Conservation (phyloP, 768 basidiomycete species). For the Kwoniella heveanensis region DNA sequence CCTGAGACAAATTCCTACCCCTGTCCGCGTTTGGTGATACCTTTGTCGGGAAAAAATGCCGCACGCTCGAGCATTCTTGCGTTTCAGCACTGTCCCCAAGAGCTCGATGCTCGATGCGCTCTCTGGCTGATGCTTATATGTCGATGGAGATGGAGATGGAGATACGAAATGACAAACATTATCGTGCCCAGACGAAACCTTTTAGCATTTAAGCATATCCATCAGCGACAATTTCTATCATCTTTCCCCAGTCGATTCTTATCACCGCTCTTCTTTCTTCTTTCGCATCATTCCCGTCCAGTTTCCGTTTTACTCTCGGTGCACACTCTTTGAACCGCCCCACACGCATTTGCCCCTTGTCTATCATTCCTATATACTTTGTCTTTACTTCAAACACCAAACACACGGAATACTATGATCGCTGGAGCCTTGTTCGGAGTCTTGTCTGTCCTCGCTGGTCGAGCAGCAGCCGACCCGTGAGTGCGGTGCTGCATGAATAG, state of each 20-base stretch:
- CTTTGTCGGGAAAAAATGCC: not conserved
- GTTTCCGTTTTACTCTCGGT: not conserved
- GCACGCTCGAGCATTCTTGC: not conserved
- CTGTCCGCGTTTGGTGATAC: not conserved
- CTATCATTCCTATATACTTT: slow-evolving; percentile 6
- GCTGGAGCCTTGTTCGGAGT: slow-evolving; percentile 3
- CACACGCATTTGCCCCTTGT: not conserved
- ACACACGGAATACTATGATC: too few relatives aligned
- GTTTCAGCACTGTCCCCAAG: too few relatives aligned
- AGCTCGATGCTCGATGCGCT: too few relatives aligned
- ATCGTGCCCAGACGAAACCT: too few relatives aligned
- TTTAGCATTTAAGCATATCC: too few relatives aligned
- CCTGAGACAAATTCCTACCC: not conserved
- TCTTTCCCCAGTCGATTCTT: not conserved
- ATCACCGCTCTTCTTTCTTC: not conserved
- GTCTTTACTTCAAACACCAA: too few relatives aligned
- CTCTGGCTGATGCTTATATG: too few relatives aligned
- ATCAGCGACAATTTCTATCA: too few relatives aligned
- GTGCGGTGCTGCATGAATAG: too few relatives aligned
- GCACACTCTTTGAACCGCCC: not conserved
- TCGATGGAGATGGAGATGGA: too few relatives aligned
- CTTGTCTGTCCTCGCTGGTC: slow-evolving; percentile 6
- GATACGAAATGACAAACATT: too few relatives aligned
- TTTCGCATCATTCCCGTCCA: not conserved
- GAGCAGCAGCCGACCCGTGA: slow-evolving; percentile 12